Conservation (phyloP, 2,329 filamentous ascomycete genomes). For the Madurella fahalii region DNA sequence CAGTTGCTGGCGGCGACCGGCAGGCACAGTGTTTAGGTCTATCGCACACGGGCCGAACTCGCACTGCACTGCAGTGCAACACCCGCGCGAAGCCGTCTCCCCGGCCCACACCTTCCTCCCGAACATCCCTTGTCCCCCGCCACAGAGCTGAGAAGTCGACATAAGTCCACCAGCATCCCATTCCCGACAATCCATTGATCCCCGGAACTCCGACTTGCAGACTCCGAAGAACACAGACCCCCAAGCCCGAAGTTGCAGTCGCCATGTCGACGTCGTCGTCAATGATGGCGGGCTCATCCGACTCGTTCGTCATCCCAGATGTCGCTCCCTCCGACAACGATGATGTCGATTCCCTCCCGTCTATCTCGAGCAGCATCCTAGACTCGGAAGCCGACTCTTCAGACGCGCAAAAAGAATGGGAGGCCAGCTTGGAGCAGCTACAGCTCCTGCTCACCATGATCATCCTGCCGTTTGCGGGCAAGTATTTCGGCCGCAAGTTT, state of each 20-base stretch:
- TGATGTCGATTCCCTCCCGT: conserved; percentile 62
- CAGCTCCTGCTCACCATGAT: conserved; percentile 94
- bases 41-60: conserved; percentile 7
- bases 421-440: conserved; percentile 87
- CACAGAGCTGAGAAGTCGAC: too few species aligned
- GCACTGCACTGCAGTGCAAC: background rate
- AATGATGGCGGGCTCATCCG: conserved; percentile 28
- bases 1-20: conserved; percentile 7
- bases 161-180: too few species aligned
- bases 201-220: background rate
- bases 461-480: conserved; percentile 86
- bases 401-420: conserved; percentile 93
- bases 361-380: conserved; percentile 49
- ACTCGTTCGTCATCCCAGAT: conserved; percentile 52
- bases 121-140: background rate
- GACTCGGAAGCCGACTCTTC: conserved; percentile 57
- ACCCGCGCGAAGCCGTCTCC: background rate
- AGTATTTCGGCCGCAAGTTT: conserved; percentile 91
- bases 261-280: conserved; percentile 14
- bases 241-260: background rate
- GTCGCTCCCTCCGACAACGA: conserved; percentile 47
- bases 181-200: too few species aligned
- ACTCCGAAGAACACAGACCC: background rate
- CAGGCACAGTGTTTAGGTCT: conserved; percentile 3
- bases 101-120: background rate